Conservation (phyloP, 257 asterid species). For the Rubia yunnanensis region DNA sequence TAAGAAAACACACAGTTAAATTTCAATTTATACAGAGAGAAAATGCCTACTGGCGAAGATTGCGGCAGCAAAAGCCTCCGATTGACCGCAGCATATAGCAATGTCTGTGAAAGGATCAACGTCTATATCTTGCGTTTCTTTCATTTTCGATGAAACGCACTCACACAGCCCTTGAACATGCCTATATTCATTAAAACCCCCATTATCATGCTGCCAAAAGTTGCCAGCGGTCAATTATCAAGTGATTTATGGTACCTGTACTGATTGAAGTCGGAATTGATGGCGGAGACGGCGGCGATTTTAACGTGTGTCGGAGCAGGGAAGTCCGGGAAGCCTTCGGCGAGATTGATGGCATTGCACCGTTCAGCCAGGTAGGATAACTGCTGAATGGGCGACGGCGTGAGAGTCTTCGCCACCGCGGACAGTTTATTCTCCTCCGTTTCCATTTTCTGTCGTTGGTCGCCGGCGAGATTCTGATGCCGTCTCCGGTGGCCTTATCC, state of each 20-base stretch:
- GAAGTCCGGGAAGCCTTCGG: slow-evolving; percentile 91
- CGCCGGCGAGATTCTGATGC: background rate
- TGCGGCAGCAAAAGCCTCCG: slow-evolving; percentile 87
- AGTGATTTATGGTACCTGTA: slow-evolving; percentile 41
- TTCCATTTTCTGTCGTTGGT: background rate
- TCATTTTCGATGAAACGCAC: slow-evolving; percentile 44
- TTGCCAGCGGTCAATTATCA: background rate
- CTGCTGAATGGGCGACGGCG: slow-evolving; percentile 67
- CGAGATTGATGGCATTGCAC: slow-evolving; percentile 77
- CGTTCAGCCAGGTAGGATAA: slow-evolving; percentile 63
- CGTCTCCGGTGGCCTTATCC: background rate
- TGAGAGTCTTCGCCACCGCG: slow-evolving; percentile 43
- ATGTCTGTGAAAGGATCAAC: slow-evolving; percentile 59
- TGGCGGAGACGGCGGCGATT: slow-evolving; percentile 74
- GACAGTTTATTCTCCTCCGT: slow-evolving; percentile 62
- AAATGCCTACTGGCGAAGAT: slow-evolving; percentile 55
- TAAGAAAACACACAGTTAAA: background rate
- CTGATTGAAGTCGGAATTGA: slow-evolving; percentile 76
- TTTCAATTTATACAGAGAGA: background rate
- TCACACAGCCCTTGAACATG: slow-evolving; percentile 83
- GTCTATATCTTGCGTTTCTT: slow-evolving; percentile 50
- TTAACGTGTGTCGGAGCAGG: slow-evolving; percentile 60
- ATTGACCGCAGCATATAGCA: slow-evolving; percentile 85
- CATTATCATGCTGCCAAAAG: background rate
- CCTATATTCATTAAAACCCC: slow-evolving; percentile 20